Evolutionary conservation across 1,284 basidiomycete species (phyloP).

Genomic region (Phylloporus sp.): DNA sequence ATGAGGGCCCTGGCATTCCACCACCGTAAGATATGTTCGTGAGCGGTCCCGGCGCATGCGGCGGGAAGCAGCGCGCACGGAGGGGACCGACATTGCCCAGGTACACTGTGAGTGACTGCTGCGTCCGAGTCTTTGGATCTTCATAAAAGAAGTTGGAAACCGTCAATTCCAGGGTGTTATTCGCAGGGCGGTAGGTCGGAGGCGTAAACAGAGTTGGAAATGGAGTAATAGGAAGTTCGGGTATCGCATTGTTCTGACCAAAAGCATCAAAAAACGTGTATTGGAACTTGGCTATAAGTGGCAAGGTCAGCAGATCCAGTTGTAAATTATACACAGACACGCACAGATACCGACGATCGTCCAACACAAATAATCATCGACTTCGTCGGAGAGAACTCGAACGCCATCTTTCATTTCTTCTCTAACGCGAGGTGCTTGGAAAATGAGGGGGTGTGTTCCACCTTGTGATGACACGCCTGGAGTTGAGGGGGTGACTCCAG

Average conservation of each 20-base stretch:
- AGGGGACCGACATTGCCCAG: slow-evolving; percentile 89
- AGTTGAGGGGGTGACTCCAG: slow-evolving; percentile 64
- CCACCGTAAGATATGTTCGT: slow-evolving; percentile 62
- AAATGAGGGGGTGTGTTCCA: slow-evolving; percentile 80
- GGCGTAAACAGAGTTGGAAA: slow-evolving; percentile 87
- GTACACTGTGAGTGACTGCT: slow-evolving; percentile 84
- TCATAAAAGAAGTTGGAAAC: slow-evolving; percentile 86
- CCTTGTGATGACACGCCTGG: slow-evolving; percentile 73
- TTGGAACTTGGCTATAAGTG: slow-evolving; percentile 78
- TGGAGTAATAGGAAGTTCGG: slow-evolving; percentile 82
- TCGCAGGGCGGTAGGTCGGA: slow-evolving; percentile 73
- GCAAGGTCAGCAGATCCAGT: slow-evolving; percentile 23
- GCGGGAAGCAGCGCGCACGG: slow-evolving; percentile 69
- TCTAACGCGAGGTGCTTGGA: slow-evolving; percentile 72
- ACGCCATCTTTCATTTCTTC: slow-evolving; percentile 78
- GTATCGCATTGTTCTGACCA: slow-evolving; percentile 74
- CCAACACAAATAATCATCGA: slow-evolving; percentile 96
- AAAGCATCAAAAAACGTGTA: slow-evolving; percentile 94
- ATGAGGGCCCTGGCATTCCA: slow-evolving; percentile 37
- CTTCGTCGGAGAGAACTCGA: slow-evolving; percentile 76
- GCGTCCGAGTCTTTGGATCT: slow-evolving; percentile 63
- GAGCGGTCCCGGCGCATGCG: slow-evolving; percentile 64
- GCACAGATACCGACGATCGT: slow-evolving; percentile 94
- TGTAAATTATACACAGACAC: slow-evolving; percentile 39
- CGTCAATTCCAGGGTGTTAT: slow-evolving; percentile 80